A percentile compares a stretch with the other conserved stretches of the same genome.
phyloP scores from a whole-genome alignment of 768 basidiomycete genomes.

The Coprinellus aureogranulatus region DNA sequence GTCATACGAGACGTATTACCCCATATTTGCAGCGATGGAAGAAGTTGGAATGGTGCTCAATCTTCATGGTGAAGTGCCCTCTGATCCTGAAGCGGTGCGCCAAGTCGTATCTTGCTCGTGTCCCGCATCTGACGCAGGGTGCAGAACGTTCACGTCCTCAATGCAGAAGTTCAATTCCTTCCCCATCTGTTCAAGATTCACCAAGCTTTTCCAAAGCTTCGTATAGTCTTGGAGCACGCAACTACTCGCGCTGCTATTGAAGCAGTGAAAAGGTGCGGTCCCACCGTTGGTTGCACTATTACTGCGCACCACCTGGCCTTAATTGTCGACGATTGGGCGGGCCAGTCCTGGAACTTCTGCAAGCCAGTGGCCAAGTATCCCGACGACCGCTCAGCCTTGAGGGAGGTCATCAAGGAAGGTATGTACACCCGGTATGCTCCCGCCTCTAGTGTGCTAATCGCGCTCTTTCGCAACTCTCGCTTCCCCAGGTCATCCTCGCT shows the following conservation, averaged over 20 bases:
- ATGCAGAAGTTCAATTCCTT: slow-evolving; percentile 88
- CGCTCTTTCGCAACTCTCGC: neutral
- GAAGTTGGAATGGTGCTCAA: slow-evolving; percentile 92
- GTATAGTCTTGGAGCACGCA: slow-evolving; percentile 96
- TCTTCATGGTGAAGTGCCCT: slow-evolving; percentile 95
- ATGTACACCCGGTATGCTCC: slow-evolving; percentile 8
- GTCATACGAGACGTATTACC: slow-evolving; percentile 90
- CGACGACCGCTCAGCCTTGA: slow-evolving; percentile 81
- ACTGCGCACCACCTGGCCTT: slow-evolving; percentile 94
- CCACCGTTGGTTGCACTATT: slow-evolving; percentile 92
- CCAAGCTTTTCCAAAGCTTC: slow-evolving; percentile 77
- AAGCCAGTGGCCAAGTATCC: slow-evolving; percentile 98
- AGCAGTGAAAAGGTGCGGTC: slow-evolving; percentile 71
- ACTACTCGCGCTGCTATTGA: slow-evolving; percentile 91
- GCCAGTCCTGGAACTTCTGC: slow-evolving; percentile 93
- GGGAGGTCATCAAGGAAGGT: slow-evolving; percentile 76
- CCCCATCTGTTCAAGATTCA: slow-evolving; percentile 85
- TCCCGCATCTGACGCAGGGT: too few relatives aligned
- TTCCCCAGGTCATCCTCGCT: slow-evolving; percentile 76
- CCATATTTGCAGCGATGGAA: slow-evolving; percentile 92
- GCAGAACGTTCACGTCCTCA: slow-evolving; percentile 90
- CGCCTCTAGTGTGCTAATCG: neutral
- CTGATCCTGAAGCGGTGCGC: slow-evolving; percentile 57
- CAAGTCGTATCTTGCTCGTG: too few relatives aligned
- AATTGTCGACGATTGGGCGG: slow-evolving; percentile 95